These are phyloP conservation scores for Eucalyptus marginata DNA, from an alignment of 345 rosid genomes.

Conservation along the genomic window DNA sequence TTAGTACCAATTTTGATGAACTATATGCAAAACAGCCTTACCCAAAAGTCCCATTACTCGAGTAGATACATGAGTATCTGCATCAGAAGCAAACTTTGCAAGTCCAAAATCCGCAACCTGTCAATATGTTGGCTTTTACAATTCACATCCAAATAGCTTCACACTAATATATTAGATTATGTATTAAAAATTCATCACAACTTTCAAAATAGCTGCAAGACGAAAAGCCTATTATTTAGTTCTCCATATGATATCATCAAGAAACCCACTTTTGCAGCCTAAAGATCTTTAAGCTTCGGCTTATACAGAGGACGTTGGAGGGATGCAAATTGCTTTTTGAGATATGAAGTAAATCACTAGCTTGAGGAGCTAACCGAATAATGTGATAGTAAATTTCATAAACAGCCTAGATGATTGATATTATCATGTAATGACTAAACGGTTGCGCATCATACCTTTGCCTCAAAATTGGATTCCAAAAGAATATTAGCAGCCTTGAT, in stretches of 20 bases:
- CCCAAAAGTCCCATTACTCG: slow-evolving; percentile 97
- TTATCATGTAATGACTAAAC: not conserved
- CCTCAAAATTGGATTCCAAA: too few relatives aligned
- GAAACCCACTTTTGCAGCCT: not conserved
- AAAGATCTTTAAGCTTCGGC: not conserved
- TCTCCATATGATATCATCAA: not conserved
- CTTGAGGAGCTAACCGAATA: too few relatives aligned
- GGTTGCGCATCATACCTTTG: too few relatives aligned
- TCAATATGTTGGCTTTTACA: not conserved
- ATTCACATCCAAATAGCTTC: not conserved
- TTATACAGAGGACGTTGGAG: not conserved
- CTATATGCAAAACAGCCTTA: slow-evolving; percentile 1
- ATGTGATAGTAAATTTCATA: not conserved
- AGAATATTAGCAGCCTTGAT: too few relatives aligned
- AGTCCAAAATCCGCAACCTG: slow-evolving; percentile 96
- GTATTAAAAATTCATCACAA: not conserved
- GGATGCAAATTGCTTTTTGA: too few relatives aligned
- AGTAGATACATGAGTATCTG: slow-evolving; percentile 78
- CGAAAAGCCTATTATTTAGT: not conserved
- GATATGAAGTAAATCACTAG: not conserved
- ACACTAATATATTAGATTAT: too few relatives aligned
- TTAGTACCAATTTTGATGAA: not conserved
- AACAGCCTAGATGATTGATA: not conserved
- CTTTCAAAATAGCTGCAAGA: not conserved
- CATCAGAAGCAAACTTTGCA: slow-evolving; percentile 52